Percentiles rank a stretch among this genome's conserved stretches.
These are phyloP conservation scores for Lasiodiplodia citricola DNA, from an alignment of 2,329 filamentous ascomycete species.

Conservation along the genomic window DNA sequence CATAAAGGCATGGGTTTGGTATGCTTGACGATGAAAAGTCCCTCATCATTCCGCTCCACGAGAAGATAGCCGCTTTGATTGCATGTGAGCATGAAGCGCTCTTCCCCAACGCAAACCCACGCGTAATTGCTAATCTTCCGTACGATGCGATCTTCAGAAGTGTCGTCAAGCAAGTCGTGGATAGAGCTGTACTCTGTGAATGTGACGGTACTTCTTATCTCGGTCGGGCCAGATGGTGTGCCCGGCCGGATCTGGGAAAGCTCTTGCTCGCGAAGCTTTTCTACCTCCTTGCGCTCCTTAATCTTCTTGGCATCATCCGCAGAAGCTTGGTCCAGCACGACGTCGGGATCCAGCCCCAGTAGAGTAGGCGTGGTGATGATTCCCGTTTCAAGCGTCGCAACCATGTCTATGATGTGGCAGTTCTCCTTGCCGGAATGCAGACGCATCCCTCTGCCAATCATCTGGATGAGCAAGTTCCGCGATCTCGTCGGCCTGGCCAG, in stretches of 20 bases:
- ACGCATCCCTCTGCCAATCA: conserved; percentile 95
- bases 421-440: conserved; percentile 79
- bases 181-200: conserved; percentile 93
- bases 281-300: conserved; percentile 54
- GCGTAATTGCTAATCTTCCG: conserved; percentile 74
- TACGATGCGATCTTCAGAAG: conserved; percentile 78
- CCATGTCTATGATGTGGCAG: conserved; percentile 97
- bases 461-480: conserved; percentile 91
- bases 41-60: conserved; percentile 48
- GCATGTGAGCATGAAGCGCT: conserved; percentile 73
- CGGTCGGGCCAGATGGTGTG: conserved; percentile 57
- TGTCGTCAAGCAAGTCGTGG: conserved; percentile 87
- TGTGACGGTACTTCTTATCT: conserved; percentile 57
- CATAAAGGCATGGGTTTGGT: conserved; percentile 46
- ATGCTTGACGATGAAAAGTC: conserved; percentile 55
- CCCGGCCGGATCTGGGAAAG: conserved; percentile 73
- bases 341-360: conserved; percentile 86
- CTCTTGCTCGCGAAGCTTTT: conserved; percentile 47
- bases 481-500: conserved; percentile 88
- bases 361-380: conserved; percentile 90
- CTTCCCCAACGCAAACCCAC: conserved; percentile 80
- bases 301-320: conserved; percentile 65
- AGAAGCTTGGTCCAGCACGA: conserved; percentile 72
- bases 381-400: conserved; percentile 80
- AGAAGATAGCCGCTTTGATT: conserved; percentile 64